Percentiles rank a stretch among this genome's conserved stretches.
phyloP scores from a whole-genome alignment of 2,329 filamentous ascomycete species.

The Escovopsis weberi region DNA sequence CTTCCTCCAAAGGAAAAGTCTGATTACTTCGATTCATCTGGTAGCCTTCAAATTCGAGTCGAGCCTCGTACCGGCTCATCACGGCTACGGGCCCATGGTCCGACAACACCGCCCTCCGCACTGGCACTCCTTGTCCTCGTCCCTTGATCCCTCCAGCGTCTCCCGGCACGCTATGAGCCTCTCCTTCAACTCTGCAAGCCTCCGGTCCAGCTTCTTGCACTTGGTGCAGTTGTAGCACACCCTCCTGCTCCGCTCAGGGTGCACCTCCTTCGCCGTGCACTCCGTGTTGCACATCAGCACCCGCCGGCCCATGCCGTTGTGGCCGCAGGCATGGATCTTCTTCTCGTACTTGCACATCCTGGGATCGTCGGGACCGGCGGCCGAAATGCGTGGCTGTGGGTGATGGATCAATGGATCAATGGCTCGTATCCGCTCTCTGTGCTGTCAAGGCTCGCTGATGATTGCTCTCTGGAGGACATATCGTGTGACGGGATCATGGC shows the following conservation, averaged over 20 bases:
- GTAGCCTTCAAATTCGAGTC: no score
- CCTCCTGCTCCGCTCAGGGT: slow-evolving; percentile 11
- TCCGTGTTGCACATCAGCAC: slow-evolving; percentile 10
- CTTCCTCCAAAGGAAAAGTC: no score
- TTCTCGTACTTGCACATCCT: slow-evolving; percentile 16
- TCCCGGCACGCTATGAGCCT: slow-evolving; percentile 7
- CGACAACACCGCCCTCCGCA: neutral
- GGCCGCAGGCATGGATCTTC: slow-evolving; percentile 13
- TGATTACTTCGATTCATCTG: no score
- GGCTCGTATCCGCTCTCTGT: neutral
- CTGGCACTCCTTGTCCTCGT: neutral
- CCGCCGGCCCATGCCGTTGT: slow-evolving; percentile 14
- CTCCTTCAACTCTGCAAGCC: slow-evolving; percentile 6
- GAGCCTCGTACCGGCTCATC: no score
- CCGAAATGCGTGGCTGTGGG: neutral
- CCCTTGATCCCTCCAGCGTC: slow-evolving; percentile 1
- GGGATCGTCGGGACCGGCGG: neutral
- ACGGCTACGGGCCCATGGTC: neutral
- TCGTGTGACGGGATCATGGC: no score
- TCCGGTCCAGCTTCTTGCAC: slow-evolving; percentile 10
- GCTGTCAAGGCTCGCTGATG: no score
- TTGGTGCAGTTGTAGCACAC: slow-evolving; percentile 11
- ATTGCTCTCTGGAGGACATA: no score
- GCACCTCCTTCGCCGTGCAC: slow-evolving; percentile 10
- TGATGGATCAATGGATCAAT: neutral